A percentile compares a stretch with the other conserved stretches of the same genome.
Conservation (phyloP, 805 yeast genomes). For the Kodamaea lidongshanica region DNA sequence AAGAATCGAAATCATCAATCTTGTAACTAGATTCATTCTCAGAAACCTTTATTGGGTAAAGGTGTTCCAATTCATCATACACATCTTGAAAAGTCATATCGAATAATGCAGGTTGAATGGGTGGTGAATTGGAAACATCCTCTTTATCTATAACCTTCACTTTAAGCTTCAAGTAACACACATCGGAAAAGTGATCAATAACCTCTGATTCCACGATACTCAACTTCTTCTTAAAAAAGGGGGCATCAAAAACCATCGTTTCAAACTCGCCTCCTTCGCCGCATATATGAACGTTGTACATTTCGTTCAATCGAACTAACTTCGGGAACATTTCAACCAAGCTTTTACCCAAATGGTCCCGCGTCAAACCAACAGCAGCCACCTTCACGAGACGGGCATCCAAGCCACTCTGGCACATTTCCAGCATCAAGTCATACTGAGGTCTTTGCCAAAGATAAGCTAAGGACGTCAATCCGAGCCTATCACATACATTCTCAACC, state of each 20-base stretch:
- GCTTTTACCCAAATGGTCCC: slow-evolving; percentile 60
- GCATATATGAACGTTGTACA: slow-evolving; percentile 84
- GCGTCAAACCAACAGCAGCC: slow-evolving; percentile 81
- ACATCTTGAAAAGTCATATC: slow-evolving; percentile 35
- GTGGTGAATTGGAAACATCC: slow-evolving; percentile 11
- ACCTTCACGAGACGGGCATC: slow-evolving; percentile 89
- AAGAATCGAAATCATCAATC: no score
- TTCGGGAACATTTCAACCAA: slow-evolving; percentile 57
- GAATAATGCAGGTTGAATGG: slow-evolving; percentile 25
- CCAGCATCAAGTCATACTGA: slow-evolving; percentile 72
- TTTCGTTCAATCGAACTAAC: slow-evolving; percentile 48
- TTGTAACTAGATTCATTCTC: not conserved
- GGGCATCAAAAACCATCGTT: slow-evolving; percentile 85
- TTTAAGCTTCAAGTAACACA: slow-evolving; percentile 52
- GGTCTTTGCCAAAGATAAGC: slow-evolving; percentile 88
- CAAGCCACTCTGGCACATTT: slow-evolving; percentile 60
- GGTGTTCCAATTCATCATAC: slow-evolving; percentile 11
- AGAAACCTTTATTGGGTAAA: not conserved
- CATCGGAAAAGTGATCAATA: slow-evolving; percentile 55
- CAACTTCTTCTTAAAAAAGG: slow-evolving; percentile 59
- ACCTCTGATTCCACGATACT: slow-evolving; percentile 35
- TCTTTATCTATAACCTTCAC: slow-evolving; percentile 44
- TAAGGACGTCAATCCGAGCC: slow-evolving; percentile 62
- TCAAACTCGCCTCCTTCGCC: slow-evolving; percentile 99
- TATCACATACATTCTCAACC: slow-evolving; percentile 82